Base-by-base conservation (phyloP, 2,329 filamentous ascomycete species). In the Cladosporium sp. region DNA sequence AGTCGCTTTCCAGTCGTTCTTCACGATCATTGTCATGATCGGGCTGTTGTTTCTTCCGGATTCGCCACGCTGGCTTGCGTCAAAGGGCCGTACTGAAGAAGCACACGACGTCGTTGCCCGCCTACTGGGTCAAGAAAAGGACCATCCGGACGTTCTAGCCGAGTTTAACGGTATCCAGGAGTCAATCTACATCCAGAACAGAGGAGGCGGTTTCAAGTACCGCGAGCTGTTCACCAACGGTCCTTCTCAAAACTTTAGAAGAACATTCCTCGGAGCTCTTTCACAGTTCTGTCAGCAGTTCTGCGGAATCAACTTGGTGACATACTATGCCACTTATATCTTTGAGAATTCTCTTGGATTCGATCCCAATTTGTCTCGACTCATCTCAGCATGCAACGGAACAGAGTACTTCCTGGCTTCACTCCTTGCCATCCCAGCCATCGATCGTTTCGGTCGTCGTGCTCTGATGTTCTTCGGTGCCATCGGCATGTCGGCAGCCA, bases 401-500 rank as follows among this genome's bases (percentile, higher is more conserved):
- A 67, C 65, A 4, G 66, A 64, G 25, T 69, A 68, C 54, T 67
- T 68, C 52, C 38, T 70, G 19, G 61, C 62, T n/a, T 64, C 67
- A 25, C 42, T 65, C 12, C 59, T 70, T 19, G 72, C 77, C 1
- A 73, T 80, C 40, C 76, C 76, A 54, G 73, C 76, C 17, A 72
- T 79, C 57, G 76, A 79, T 58, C 73, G 71, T 38, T 70, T 77
- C 54, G 76, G 76, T 39, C 75, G 87, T 22, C 81, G 87, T 15
- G 82, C 83, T 67, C 80, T 90, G 60, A 89, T 90, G 85, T 74
- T 90, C 19, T 82, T 88, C 60, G 87, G 87, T 57, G 82, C 83
- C 0, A 63, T 61, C 9, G 67, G 68, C 22, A 69, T 69, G 67
- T 66, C 60, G 14, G 51, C 62, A 8, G 64, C 59, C 30, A 62